These are phyloP conservation scores for Hypoxylon rickii DNA, from an alignment of 495 filamentous ascomycete genomes.

Conservation along the genomic window DNA sequence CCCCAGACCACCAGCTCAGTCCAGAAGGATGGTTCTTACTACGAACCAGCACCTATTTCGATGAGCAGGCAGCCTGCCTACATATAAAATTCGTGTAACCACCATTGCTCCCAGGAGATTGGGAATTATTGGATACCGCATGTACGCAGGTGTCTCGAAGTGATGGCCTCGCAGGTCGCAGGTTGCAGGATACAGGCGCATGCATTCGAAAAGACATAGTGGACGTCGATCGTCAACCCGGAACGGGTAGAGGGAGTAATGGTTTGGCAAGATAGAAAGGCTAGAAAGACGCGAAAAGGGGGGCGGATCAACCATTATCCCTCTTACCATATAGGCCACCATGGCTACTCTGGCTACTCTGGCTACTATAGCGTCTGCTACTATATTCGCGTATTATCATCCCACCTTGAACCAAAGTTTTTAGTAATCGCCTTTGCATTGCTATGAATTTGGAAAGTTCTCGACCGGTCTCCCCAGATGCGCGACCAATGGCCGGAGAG, in stretches of 20 bases:
- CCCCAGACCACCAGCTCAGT: background rate
- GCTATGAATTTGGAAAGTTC: slow-evolving; percentile 6
- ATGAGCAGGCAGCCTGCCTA: slow-evolving; percentile 4
- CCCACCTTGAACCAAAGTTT: too few relatives aligned
- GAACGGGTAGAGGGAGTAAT: background rate
- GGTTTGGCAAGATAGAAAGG: background rate
- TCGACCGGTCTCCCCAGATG: slow-evolving; percentile 8
- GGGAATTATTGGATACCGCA: slow-evolving; percentile 5
- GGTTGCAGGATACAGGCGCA: slow-evolving; percentile 1
- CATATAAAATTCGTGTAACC: slow-evolving; percentile 15
- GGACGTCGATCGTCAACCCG: slow-evolving; percentile 1
- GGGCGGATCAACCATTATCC: slow-evolving; percentile 17
- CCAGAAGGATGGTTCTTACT: background rate
- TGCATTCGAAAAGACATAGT: slow-evolving; percentile 4
- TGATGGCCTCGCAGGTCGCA: too few relatives aligned
- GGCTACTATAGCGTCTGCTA: slow-evolving; percentile 4
- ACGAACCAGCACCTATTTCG: slow-evolving; percentile 5
- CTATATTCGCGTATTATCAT: too few relatives aligned
- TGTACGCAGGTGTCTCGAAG: background rate
- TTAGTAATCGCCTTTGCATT: background rate
- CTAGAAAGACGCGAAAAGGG: too few relatives aligned
- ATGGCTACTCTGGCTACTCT: background rate
- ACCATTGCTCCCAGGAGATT: slow-evolving; percentile 1
- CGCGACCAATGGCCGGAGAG: background rate
- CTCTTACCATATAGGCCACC: slow-evolving; percentile 1